A percentile compares a stretch with the other conserved stretches of the same genome.
Evolutionary conservation across 345 rosid genomes (phyloP).

Genomic region (Geranium rotundifolium): DNA sequence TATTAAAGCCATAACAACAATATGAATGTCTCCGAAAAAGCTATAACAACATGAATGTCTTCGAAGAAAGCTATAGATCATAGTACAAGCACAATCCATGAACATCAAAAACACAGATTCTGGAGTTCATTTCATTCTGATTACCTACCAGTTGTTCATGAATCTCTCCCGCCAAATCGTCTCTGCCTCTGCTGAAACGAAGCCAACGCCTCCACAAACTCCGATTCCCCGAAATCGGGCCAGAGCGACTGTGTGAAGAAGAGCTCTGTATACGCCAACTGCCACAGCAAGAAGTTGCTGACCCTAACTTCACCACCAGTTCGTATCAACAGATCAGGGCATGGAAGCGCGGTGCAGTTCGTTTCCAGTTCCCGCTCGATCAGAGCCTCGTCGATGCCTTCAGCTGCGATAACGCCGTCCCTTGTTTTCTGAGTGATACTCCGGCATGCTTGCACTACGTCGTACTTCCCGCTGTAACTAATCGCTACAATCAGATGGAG

Average conservation of each 20-base stretch:
- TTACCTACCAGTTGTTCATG: constrained; percentile 9
- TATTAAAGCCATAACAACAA: too few species aligned
- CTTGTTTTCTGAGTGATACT: constrained; percentile 45
- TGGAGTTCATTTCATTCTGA: neutral
- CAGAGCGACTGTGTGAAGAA: constrained; percentile 49
- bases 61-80: too few species aligned
- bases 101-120: neutral
- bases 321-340: constrained; percentile 65
- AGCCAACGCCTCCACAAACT: constrained; percentile 44
- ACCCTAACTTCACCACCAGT: constrained; percentile 71
- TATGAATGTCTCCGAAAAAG: too few species aligned
- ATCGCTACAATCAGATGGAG: constrained; percentile 65
- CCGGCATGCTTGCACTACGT: constrained; percentile 58
- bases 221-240: constrained; percentile 68
- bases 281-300: constrained; percentile 81
- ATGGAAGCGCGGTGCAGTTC: constrained; percentile 44
- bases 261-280: constrained; percentile 72
- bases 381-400: constrained; percentile 42
- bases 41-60: too few species aligned
- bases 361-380: constrained; percentile 61
- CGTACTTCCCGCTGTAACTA: constrained; percentile 68
- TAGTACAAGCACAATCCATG: too few species aligned
- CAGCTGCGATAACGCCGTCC: constrained; percentile 33
- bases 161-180: constrained; percentile 47
- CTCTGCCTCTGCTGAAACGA: constrained; percentile 66